Evolutionary conservation across 2,329 filamentous ascomycete genomes (phyloP), one percentile per base, ranked within the genome.

Genomic region (Pestalotiopsis sp.): DNA sequence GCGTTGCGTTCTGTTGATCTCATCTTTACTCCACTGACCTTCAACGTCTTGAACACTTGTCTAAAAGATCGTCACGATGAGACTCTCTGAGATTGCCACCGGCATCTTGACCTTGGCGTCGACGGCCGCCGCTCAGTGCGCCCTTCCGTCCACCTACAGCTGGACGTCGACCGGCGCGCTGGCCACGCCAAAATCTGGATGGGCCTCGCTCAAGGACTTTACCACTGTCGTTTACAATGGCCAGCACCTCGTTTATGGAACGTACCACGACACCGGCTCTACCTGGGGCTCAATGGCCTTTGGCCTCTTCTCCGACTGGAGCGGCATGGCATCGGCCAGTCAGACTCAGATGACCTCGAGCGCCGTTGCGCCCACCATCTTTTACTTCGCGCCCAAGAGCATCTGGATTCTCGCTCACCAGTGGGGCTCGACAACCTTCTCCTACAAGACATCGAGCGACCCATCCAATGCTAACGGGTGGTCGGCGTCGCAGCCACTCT

Each of bases 321-420:
- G 80, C 17, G 80, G 84, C 25, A 85, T 91, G 82, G 78, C 76
- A 23, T 79, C 83, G 0, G 86, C 83, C 0, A 78, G 74, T 69
- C 89, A 91, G 78, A 91, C 80, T 70, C 70, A 69, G 1, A 89
- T 88, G 85, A 80, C 41, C 59, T 60, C 69, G 4, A 72, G 69
- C 5, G 78, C 86, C 11, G 88, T 90, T 25, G 89, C 89, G 0
- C 90, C 90, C 1, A 89, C 88, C 0, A 79, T 92, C 62, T 90
- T 92, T 80, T 88, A 85, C 81, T 91, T 91, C 73, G 72, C 75
- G 4, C 90, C 89, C 0, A 91, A 90, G 80, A 82, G 79, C 71
- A 78, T 86, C 71, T 92, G 90, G 90, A 80, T 91, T n/a, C 83
- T 91, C 0, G 86, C 88, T n/a, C 86, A 90, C 74, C 89, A 92